Conservation (phyloP, 2,329 filamentous ascomycete genomes). For the Emmonsia crescens region DNA sequence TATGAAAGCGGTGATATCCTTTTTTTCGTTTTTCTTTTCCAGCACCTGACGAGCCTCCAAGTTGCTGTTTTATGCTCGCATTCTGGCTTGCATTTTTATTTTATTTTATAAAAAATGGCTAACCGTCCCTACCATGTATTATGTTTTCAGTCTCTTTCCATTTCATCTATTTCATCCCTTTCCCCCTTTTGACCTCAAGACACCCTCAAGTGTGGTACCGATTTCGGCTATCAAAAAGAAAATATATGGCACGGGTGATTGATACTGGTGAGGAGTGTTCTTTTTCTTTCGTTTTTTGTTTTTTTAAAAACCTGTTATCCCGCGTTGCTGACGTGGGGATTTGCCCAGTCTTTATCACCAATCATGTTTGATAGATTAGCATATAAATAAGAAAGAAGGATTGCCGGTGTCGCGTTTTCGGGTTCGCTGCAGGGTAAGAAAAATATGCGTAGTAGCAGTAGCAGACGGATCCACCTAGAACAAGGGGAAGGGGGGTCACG, state of each 20-base stretch:
- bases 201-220: background rate
- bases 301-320: background rate
- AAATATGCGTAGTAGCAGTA: background rate
- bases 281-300: background rate
- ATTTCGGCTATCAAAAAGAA: background rate
- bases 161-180: background rate
- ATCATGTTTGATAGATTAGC: background rate
- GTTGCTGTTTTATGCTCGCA: background rate
- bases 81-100: background rate
- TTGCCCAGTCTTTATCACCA: background rate
- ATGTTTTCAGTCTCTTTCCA: background rate
- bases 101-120: background rate
- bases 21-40: background rate
- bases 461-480: background rate
- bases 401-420: background rate
- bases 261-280: background rate
- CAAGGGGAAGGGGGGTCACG: too few relatives aligned
- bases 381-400: background rate
- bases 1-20: background rate
- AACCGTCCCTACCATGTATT: conserved; percentile 1
- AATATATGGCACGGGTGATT: background rate
- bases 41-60: background rate
- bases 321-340: background rate
- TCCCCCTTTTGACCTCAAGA: background rate
- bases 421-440: background rate